Evolutionary conservation across 352 stramenopile species (phyloP), one percentile per base, ranked within the genome.

Genomic region (Phytopythium ostracodes): DNA sequence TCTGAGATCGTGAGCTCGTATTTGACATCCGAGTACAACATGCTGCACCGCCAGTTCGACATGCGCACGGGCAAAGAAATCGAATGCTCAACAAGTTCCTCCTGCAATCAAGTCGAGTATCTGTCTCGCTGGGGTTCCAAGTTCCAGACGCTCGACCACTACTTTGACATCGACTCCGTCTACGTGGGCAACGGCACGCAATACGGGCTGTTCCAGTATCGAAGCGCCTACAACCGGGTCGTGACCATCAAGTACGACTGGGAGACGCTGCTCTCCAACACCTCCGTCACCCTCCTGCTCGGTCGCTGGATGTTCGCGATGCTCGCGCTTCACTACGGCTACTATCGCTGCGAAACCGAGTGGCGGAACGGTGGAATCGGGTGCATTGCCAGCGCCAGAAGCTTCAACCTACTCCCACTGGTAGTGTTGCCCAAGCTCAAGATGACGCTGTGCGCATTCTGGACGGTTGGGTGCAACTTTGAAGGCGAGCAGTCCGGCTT

Each of bases 251-350:
- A 70, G 0, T 88, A 84, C 59, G 70, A 75, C 44, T 73, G 74
- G 63, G 72, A 83, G 62, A 74, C 64, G 22, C 25, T 84, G 6
- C 72, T 88, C 42, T 62, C 72, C 4, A 88, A 83, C 49, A 44
- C 73, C 0, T 81, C 74, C 4, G 44, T 86, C 29, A 44, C 46
- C 5, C 38, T 71, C 44, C 35, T 84, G 31, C 55, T 86, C 0
- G 46, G 68, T 2, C 78, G 71, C 12, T 88, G 78, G 78, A 63
- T 81, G 24, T 56, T 75, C 11, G 66, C 59, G 1, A 75, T 86
- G 60, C 25, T 67, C n/a, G 69, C 75, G 29, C 61, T 84, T 14
- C 74, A 76, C 10, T 43, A 38, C n/a, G 68, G 65, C 6, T 79
- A 75, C 44, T 18, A 18, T 9, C 7, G 29, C 43, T 20, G 43